These are phyloP conservation scores for Prosopis cineraria DNA, from an alignment of 306 rosid genomes.

Conservation along the genomic window DNA sequence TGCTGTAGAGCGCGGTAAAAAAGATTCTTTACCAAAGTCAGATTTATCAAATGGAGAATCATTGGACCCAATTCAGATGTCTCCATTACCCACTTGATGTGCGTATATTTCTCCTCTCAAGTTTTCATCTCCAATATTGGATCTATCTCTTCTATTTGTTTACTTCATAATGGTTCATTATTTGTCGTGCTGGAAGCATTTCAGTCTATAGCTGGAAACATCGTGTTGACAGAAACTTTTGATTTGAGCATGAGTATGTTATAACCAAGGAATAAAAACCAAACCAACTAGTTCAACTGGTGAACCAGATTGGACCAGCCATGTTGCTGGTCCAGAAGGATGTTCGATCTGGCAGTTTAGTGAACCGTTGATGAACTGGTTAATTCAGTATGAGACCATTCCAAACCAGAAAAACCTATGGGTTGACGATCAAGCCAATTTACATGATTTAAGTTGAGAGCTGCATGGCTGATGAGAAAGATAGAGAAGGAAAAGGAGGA, in stretches of 20 bases:
- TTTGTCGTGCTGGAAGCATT: neutral
- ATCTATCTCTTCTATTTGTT: constrained; percentile 15
- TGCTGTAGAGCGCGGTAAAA: constrained; percentile 72
- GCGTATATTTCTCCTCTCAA: constrained; percentile 31
- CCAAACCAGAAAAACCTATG: no score
- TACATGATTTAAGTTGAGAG: no score
- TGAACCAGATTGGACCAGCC: no score
- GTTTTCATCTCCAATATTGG: constrained; percentile 16
- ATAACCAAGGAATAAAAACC: no score
- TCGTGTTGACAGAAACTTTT: neutral
- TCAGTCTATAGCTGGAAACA: constrained; percentile 1
- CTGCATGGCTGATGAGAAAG: no score
- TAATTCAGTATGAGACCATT: no score
- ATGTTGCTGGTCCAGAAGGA: no score
- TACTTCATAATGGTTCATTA: neutral
- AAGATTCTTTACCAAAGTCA: constrained; percentile 59
- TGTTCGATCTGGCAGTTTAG: no score
- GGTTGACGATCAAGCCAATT: no score
- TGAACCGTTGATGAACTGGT: no score
- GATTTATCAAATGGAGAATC: constrained; percentile 61
- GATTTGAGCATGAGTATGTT: neutral
- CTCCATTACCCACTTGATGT: constrained; percentile 93
- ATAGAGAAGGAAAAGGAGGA: no score
- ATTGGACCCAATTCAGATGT: constrained; percentile 62
- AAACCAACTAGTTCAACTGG: no score